phyloP scores from a whole-genome alignment of 2,329 filamentous ascomycete species.

The Cadophora malorum region DNA sequence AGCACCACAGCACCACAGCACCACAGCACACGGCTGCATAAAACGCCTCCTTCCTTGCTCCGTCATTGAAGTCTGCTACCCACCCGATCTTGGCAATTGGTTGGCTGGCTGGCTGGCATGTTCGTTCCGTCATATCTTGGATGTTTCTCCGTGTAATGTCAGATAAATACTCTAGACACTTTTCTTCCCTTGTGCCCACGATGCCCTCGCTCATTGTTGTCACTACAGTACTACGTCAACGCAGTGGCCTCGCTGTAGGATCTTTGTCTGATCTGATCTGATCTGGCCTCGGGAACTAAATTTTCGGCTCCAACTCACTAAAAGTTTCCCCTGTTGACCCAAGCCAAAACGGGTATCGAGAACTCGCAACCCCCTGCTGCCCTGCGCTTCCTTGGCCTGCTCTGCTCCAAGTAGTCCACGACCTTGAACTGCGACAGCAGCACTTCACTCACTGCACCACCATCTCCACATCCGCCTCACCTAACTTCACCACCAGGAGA shows the following conservation, averaged over 20 bases:
- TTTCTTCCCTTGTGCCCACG: neutral
- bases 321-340: neutral
- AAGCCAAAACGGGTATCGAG: neutral
- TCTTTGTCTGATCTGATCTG: neutral
- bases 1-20: neutral
- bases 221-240: no score
- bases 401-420: neutral
- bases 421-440: conserved; percentile 2
- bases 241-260: neutral
- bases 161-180: no score
- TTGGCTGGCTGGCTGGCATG: no score
- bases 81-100: no score
- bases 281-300: conserved; percentile 4
- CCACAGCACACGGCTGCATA: neutral
- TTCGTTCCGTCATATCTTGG: no score
- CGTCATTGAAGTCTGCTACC: no score
- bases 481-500: conserved; percentile 1
- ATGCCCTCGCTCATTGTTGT: neutral
- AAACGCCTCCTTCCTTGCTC: neutral
- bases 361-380: neutral
- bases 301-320: neutral
- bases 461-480: neutral
- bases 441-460: conserved; percentile 5
- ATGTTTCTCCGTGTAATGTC: no score
- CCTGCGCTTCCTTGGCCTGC: neutral